phyloP scores from a whole-genome alignment of 805 yeast species.

The Metschnikowia lunata region DNA sequence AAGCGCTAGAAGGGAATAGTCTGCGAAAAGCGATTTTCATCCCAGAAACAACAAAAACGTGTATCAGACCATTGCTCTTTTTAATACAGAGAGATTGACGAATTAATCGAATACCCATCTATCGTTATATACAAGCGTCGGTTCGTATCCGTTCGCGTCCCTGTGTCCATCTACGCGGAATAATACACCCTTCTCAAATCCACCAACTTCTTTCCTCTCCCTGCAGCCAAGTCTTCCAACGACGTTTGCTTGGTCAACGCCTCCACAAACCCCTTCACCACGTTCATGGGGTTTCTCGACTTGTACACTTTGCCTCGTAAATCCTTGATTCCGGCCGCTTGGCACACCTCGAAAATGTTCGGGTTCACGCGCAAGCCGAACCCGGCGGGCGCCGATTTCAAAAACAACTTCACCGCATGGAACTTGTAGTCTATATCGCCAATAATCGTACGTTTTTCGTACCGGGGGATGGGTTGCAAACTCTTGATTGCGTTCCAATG shows the following conservation, averaged over 20 bases:
- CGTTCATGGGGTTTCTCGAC: conserved; percentile 92
- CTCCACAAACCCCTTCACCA: conserved; percentile 82
- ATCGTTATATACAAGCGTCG: no score
- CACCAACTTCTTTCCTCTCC: conserved; percentile 91
- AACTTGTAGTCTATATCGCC: conserved; percentile 79
- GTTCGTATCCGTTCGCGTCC: no score
- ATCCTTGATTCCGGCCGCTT: conserved; percentile 91
- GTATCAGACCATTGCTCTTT: no score
- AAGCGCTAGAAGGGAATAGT: no score
- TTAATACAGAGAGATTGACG: no score
- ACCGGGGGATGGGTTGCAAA: conserved; percentile 74
- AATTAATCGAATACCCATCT: no score
- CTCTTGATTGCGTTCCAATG: conserved; percentile 93
- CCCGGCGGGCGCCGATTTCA: conserved; percentile 89
- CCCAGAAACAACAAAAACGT: no score
- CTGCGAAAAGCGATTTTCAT: no score
- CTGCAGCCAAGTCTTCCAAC: conserved; percentile 81
- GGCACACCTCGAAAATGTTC: conserved; percentile 84
- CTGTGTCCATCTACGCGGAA: conserved; percentile 32
- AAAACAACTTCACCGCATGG: conserved; percentile 79
- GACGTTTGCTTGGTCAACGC: conserved; percentile 79
- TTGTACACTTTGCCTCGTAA: conserved; percentile 86
- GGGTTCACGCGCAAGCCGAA: conserved; percentile 91
- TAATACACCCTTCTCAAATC: conserved; percentile 90
- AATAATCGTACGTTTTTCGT: conserved; percentile 85